These are phyloP conservation scores for Acacia crassicarpa DNA, from an alignment of 306 rosid genomes.

Conservation along the genomic window DNA sequence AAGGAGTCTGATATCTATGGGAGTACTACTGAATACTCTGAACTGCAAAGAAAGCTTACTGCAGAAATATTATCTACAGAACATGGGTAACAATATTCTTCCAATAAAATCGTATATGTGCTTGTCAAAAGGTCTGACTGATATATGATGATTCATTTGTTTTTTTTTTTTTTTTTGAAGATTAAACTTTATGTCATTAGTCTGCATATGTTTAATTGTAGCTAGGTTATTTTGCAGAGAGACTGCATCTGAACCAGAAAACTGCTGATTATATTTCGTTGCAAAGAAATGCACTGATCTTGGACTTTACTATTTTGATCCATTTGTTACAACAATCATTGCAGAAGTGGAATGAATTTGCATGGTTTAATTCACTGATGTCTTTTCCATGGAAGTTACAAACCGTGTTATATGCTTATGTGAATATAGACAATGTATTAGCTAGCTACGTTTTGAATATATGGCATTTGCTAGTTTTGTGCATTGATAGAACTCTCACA, in stretches of 20 bases:
- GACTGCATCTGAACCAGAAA: slow-evolving; percentile 10
- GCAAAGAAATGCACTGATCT: neutral
- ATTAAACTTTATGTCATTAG: neutral
- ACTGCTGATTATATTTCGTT: neutral
- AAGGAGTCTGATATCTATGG: slow-evolving; percentile 39
- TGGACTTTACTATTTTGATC: neutral
- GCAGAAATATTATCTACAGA: slow-evolving; percentile 42
- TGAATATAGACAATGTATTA: neutral
- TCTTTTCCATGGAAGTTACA: neutral
- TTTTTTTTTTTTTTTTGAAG: neutral
- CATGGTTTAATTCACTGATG: neutral
- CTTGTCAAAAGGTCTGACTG: neutral
- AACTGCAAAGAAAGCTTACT: slow-evolving; percentile 51
- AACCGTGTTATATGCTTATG: neutral
- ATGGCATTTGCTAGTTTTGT: neutral
- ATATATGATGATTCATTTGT: neutral
- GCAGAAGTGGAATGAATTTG: neutral
- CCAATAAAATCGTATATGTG: neutral
- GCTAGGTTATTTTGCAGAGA: slow-evolving; percentile 34
- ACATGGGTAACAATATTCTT: neutral
- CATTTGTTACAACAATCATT: neutral
- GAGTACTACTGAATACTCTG: slow-evolving; percentile 26
- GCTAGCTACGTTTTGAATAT: neutral
- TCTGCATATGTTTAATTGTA: slow-evolving; percentile 14
- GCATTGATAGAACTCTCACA: neutral